These are phyloP conservation scores for Gynostemma pentaphyllum DNA, from an alignment of 306 rosid genomes.

Conservation along the genomic window DNA sequence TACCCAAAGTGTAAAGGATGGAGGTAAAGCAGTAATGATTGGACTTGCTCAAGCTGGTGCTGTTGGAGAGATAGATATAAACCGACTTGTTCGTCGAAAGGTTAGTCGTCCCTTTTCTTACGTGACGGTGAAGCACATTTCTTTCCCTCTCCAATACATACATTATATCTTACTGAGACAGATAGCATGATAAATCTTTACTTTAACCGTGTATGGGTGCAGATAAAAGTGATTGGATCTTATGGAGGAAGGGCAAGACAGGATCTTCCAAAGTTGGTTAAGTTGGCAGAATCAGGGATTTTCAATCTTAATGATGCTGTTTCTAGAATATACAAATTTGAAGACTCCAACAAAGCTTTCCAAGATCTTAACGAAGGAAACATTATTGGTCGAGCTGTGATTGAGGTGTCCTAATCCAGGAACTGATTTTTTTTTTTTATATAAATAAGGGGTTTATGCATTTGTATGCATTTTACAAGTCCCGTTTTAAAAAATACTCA, in stretches of 20 bases:
- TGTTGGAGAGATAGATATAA: conserved; percentile 79
- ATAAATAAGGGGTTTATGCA: too few species aligned
- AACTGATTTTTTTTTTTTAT: too few species aligned
- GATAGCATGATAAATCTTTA: too few species aligned
- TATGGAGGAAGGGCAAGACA: conserved; percentile 97
- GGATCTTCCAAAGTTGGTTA: conserved; percentile 86
- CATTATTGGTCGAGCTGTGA: conserved; percentile 69
- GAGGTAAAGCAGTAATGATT: conserved; percentile 95
- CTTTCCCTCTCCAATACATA: too few species aligned
- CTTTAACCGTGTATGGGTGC: too few species aligned
- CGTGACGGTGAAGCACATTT: neutral
- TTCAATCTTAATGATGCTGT: conserved; percentile 66
- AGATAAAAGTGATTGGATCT: conserved; percentile 84
- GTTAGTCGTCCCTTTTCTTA: conserved; percentile 16
- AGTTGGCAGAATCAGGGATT: conserved; percentile 75
- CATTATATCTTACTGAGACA: too few species aligned
- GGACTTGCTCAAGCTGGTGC: conserved; percentile 74
- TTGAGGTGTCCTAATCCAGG: conserved; percentile 56
- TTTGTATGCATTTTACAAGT: too few species aligned
- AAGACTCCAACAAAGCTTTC: conserved; percentile 64
- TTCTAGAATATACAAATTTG: conserved; percentile 66
- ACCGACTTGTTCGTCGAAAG: conserved; percentile 91
- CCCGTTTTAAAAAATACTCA: too few species aligned
- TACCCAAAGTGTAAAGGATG: conserved; percentile 70
- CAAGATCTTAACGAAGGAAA: conserved; percentile 69